Evolutionary conservation across 371 early-diverging fungal species (phyloP), one percentile per base, ranked within the genome.

Genomic region (Mucor lusitanicus): DNA sequence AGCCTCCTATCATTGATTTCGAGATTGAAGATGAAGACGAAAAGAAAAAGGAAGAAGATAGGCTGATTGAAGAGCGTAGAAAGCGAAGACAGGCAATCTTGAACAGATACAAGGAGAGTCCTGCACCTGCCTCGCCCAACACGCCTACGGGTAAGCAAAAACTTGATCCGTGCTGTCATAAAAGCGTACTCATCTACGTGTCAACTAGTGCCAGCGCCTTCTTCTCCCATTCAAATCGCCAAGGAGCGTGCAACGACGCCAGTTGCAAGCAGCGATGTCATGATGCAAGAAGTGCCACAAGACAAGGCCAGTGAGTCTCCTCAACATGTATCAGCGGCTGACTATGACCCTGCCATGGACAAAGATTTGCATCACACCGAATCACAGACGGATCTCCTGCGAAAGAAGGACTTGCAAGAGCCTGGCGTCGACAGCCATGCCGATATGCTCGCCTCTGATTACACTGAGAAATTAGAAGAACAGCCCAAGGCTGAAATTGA

Each of bases 21-120:
- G 82, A 84, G 13, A 71, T 84, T 63, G 72, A 73, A 63, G 77
- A 82, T 35, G 86, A 86, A 50, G 85, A 86, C n/a, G 85, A 87
- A 56, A 77, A 75, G 28, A 57, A 80, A 57, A 63, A 72, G 28
- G 88, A 91, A 55, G 92, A 93, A 65, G 86, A 91, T 64, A 74
- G 82, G 53, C 63, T 91, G 56, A 91, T 94, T 65, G 94, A 94
- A 75, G 92, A 93, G 78, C 85, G 95, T 11, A 82, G 94, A 37
- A 84, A 83, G 65, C 78, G 90, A 40, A 85, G 94, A 61, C 81
- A 81, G 60, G 90, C 85, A 17, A 91, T 95, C 54, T 61, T 95
- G 44, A 79, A 81, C 53, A 85, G 89, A 71, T 81, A 90, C 67
- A 84, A 87, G 67, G 65, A 74, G 30, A 76, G 71, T 39, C 59